phyloP scores from a whole-genome alignment of 2,329 filamentous ascomycete genomes.

The Cordyceps javanica region DNA sequence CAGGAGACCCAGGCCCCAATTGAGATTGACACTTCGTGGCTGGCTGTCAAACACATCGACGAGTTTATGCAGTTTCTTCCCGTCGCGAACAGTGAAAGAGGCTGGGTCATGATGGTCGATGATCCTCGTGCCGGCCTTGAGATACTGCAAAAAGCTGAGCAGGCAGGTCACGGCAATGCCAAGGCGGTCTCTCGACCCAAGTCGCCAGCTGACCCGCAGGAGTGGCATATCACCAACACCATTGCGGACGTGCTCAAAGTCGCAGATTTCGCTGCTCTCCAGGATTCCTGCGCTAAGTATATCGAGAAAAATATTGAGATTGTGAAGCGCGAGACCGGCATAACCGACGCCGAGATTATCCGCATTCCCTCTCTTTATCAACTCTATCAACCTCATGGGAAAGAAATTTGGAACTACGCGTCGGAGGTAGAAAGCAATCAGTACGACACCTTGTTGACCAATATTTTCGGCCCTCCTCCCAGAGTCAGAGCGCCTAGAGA shows the following conservation, averaged over 20 bases:
- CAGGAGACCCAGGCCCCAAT: slow-evolving; percentile 31
- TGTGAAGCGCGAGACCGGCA: background rate
- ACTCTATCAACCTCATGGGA: background rate
- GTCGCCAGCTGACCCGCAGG: background rate
- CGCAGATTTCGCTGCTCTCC: background rate
- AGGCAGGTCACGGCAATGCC: slow-evolving; percentile 15
- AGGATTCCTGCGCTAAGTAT: background rate
- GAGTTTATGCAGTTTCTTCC: slow-evolving; percentile 26
- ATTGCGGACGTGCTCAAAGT: slow-evolving; percentile 16
- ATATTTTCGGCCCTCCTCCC: no score
- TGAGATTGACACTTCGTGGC: slow-evolving; percentile 24
- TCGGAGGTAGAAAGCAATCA: background rate
- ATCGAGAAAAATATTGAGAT: background rate
- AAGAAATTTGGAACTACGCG: no score
- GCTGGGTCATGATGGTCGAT: slow-evolving; percentile 19
- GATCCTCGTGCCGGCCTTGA: slow-evolving; percentile 18
- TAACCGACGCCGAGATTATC: background rate
- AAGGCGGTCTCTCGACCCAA: slow-evolving; percentile 16
- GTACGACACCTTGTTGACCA: background rate
- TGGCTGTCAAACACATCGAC: slow-evolving; percentile 22
- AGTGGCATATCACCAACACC: slow-evolving; percentile 10
- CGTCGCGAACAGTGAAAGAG: slow-evolving; percentile 18
- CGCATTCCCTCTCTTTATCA: background rate
- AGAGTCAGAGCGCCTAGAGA: background rate
- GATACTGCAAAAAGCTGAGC: slow-evolving; percentile 16